These are phyloP conservation scores for Cystobasidium pallidum DNA, from an alignment of 1,284 basidiomycete species.

Conservation along the genomic window DNA sequence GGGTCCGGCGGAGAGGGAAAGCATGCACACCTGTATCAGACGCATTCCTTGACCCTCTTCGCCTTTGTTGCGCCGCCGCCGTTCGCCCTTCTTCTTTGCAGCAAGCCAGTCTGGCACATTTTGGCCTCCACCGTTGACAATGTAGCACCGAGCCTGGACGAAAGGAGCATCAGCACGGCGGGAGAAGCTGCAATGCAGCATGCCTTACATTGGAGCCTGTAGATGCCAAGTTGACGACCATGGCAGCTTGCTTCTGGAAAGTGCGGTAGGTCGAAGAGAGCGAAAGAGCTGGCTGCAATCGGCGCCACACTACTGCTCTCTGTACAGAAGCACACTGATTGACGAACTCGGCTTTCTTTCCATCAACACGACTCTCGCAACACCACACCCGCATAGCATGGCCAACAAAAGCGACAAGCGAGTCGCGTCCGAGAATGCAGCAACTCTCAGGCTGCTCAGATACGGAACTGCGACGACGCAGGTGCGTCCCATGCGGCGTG, in stretches of 20 bases:
- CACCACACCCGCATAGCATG: slow-evolving; percentile 4
- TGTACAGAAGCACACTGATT: no score
- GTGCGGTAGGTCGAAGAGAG: neutral
- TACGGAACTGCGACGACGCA: slow-evolving; percentile 34
- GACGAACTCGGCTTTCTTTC: no score
- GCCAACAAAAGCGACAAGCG: slow-evolving; percentile 44
- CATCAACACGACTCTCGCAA: neutral
- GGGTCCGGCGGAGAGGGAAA: neutral
- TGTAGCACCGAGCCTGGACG: slow-evolving; percentile 48
- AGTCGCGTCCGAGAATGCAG: slow-evolving; percentile 43
- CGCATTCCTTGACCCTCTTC: slow-evolving; percentile 52
- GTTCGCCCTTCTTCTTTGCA: slow-evolving; percentile 48
- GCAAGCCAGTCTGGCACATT: slow-evolving; percentile 53
- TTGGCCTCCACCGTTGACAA: slow-evolving; percentile 53
- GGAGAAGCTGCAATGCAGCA: neutral
- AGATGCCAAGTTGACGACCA: slow-evolving; percentile 52
- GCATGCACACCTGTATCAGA: slow-evolving; percentile 51
- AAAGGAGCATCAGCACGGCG: neutral
- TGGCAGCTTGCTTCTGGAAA: slow-evolving; percentile 3
- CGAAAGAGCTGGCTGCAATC: neutral
- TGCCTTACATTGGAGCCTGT: slow-evolving; percentile 46
- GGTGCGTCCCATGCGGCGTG: no score
- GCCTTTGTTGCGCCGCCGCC: slow-evolving; percentile 49
- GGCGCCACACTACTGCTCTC: neutral
- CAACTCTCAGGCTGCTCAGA: slow-evolving; percentile 31